Base-by-base conservation (phyloP, 1,139 yeast species). In the Casaregolazyma lundiana region DNA sequence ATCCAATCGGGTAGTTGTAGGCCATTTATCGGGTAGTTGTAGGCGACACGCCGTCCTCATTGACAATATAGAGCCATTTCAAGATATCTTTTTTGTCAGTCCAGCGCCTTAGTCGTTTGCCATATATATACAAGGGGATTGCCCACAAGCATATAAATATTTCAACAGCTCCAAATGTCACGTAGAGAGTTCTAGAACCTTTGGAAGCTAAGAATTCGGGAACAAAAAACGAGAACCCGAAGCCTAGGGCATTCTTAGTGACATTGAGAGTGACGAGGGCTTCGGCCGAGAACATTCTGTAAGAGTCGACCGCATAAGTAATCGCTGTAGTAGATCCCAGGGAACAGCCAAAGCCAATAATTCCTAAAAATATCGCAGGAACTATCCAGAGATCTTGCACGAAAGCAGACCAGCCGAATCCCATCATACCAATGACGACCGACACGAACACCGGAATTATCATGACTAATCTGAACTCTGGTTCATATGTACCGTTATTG, bases 321-420 rank as follows among this genome's bases (percentile, higher is more conserved):
- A 79, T 80, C 9, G 81, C 78, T 1, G 82, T 76, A 4, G 84
- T 78, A 37, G 81, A 76, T 0, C 82, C 81, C 59, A 79, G 65
- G 1, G 81, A 73, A 49, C 80, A 72, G 9, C 85, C 85, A 63
- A 78, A 80, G 16, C 80, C 74, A 35, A 79, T 63, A 38, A 77
- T 64, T 0, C 80, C 83, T 54, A 79, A 71, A 56, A 79, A 77
- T 0, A 80, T 60, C 1, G 80, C 69, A 0, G 84, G 84, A 1
- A 75, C 83, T 49, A 76, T 68, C 84, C 84, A 80, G n/a, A 65
- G 59, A 57, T 78, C 79, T 17, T 68, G 56, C 1, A 59, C 69
- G 26, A 68, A 61, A 0, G 80, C 61, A 2, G 81, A 68, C 84
- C 84, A 79, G 2, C 85, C 85, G 57, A 76, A 80, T 2, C 84